Base-by-base conservation (phyloP, 352 stramenopile genomes). In the Bremia lactucae region DNA sequence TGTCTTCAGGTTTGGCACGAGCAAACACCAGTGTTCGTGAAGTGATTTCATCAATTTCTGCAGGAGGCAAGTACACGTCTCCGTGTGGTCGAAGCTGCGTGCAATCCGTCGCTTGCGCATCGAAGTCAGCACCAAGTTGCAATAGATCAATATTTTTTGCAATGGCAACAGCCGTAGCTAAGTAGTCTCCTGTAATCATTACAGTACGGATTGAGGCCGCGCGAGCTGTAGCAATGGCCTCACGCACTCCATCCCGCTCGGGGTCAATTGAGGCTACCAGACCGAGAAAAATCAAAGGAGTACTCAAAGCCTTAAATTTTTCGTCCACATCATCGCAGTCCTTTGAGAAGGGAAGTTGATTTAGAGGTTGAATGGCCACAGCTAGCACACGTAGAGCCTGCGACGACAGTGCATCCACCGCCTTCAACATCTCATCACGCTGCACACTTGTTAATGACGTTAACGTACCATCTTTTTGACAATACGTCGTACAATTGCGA, bases 171-270 rank as follows among this genome's bases (percentile, higher is more conserved):
- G 94, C 94, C 4, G 93, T 98, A 52, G 96, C 90, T 37, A 97
- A 72, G 36, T 95, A 93, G 62, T 98, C 95, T 18, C 94, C 90
- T 2, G 94, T 98, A 38, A 97, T 85, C 87, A 98, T 97, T 10
- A 94, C 66, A 0, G 78, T 88, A 10, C 72, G 74, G 26, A 91
- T 81, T 2, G 57, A 80, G 2, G 68, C 68, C 13, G 42, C 43
- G 6, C 54, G 54, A 31, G 54, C 54, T 34, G 54, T 62, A 6
- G 49, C 42, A 36, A 91, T 81, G 0, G 78, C 72, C 6, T 70
- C 59, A 0, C 49, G 54, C 0, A 91, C 78, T 16, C 78, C 78
- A 35, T 80, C 56, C 7, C 78, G 74, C 22, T 76, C 68, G 0
- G 72, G 74, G 36, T 89, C 79, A 45, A 96, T 95, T 18, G 96